Conservation (phyloP, 176 grass and related monocot genomes). For the Avena sativa region DNA sequence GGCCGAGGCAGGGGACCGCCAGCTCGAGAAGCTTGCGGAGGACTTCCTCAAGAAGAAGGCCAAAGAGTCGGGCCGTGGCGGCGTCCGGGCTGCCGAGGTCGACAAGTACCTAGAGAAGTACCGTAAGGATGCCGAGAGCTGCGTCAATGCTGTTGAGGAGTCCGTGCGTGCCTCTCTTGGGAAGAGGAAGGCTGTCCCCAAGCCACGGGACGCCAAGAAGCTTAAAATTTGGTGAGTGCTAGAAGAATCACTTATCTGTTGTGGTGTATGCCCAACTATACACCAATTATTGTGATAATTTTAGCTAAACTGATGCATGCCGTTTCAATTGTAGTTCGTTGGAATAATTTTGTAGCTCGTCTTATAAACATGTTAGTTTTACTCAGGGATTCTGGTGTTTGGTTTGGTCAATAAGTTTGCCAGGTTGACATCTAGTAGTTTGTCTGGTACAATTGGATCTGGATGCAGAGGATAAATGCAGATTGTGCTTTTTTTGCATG, state of each 20-base stretch:
- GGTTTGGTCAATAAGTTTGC: not conserved
- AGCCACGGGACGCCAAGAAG: slow-evolving; percentile 66
- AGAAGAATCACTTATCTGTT: not conserved
- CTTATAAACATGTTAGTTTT: not conserved
- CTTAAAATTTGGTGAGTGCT: slow-evolving; percentile 84
- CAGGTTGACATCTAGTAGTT: not conserved
- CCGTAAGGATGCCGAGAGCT: slow-evolving; percentile 76
- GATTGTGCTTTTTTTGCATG: slow-evolving; percentile 14
- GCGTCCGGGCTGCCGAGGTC: slow-evolving; percentile 58
- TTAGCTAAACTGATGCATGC: not conserved
- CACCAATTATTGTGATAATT: not conserved
- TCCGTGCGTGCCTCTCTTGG: slow-evolving; percentile 77
- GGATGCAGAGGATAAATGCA: not conserved
- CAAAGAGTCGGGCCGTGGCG: slow-evolving; percentile 56
- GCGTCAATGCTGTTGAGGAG: slow-evolving; percentile 76
- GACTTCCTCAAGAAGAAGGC: slow-evolving; percentile 90
- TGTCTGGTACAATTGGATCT: not conserved
- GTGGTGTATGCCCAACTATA: not conserved
- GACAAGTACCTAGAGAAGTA: slow-evolving; percentile 94
- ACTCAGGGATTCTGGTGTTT: not conserved
- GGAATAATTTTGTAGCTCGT: not conserved
- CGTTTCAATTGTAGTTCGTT: not conserved
- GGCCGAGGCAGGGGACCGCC: slow-evolving; percentile 71
- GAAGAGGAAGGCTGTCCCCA: slow-evolving; percentile 72
- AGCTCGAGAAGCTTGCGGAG: slow-evolving; percentile 84